phyloP scores from a whole-genome alignment of 306 rosid species.

The cucumber (Cucumis sativus) region Cucumber_9930_V3 NC_026660.2:28237501-28238000 shows the following conservation, averaged over 20 bases:
- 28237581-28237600: not conserved
- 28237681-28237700: not conserved
- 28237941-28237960: conserved; percentile 42
- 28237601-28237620: not conserved
- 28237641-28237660: not conserved
- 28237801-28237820: not conserved
- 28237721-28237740: not conserved
- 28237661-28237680: not conserved
- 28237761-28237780: not conserved
- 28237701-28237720: not conserved
- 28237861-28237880: no score
- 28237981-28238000: conserved; percentile 39
- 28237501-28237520: not conserved
- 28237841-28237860: not conserved
- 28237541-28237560: not conserved
- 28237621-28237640: not conserved
- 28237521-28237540: not conserved
- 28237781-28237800: not conserved
- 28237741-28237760: not conserved
- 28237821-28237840: not conserved
- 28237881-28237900: not conserved
- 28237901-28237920: not conserved
- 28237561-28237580: not conserved
- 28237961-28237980: conserved; percentile 52
- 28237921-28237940: not conserved